Conservation (phyloP, 2,329 filamentous ascomycete genomes). For the Fusarium heterosporum region DNA sequence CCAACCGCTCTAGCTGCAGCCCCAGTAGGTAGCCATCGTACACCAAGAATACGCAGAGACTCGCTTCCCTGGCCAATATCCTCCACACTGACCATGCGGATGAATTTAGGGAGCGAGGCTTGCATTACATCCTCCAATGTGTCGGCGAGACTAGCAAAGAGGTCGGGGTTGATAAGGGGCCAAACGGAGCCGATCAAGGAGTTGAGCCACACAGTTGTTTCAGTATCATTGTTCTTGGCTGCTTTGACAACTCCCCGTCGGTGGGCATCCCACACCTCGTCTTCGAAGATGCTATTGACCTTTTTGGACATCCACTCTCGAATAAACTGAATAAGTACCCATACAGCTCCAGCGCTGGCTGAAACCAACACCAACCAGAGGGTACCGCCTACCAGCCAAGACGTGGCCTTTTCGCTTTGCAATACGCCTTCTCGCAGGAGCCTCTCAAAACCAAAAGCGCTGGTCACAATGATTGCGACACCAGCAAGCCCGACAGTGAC, state of each 20-base stretch:
- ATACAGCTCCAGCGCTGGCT: conserved; percentile 45
- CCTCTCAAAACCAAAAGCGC: conserved; percentile 42
- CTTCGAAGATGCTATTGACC: conserved; percentile 72
- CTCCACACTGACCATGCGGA: conserved; percentile 81
- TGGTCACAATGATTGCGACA: conserved; percentile 49
- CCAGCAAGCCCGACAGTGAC: conserved; percentile 55
- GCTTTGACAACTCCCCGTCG: conserved; percentile 61
- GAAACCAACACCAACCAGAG: conserved; percentile 47
- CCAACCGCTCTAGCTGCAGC: conserved; percentile 73
- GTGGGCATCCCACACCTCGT: conserved; percentile 76
- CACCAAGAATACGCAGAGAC: conserved; percentile 74
- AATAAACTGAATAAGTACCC: conserved; percentile 59
- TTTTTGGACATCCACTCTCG: conserved; percentile 71
- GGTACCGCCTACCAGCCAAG: conserved; percentile 38
- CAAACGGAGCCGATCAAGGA: conserved; percentile 74
- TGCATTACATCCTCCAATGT: conserved; percentile 85
- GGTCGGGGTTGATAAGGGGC: conserved; percentile 80
- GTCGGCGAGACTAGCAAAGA: conserved; percentile 76
- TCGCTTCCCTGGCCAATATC: conserved; percentile 82
- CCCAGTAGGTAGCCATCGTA: conserved; percentile 78
- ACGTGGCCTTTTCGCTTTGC: conserved; percentile 7
- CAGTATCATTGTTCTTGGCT: conserved; percentile 59
- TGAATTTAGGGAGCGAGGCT: conserved; percentile 74
- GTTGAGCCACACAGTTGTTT: conserved; percentile 80
- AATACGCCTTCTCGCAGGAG: conserved; percentile 30